Base-by-base conservation (phyloP, 2,329 filamentous ascomycete species). In the Cyclaneusma minus region DNA sequence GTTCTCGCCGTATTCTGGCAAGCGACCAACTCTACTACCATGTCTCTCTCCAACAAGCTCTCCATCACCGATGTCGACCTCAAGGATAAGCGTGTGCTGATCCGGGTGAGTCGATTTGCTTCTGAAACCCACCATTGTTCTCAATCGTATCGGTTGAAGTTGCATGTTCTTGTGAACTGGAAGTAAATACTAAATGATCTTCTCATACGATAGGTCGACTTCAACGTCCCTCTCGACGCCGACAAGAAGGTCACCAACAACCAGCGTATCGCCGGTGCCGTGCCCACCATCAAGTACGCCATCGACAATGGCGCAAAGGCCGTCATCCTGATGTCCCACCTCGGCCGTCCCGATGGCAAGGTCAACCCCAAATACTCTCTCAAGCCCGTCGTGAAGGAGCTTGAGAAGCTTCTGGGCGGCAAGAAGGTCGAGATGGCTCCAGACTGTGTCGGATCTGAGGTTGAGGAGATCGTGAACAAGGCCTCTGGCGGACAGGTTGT, bases 31-130 rank as follows among this genome's bases (percentile, higher is more conserved):
- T 35, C 23, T 18, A 27, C 33, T 21, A 28, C 25, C 31, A 98
- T 98, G 89, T 95, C 89, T 74, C 82, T 98, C 53, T 81, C 85
- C 47, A 94, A 75, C 72, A 98, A 98, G 71, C 81, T 98, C 47
- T 81, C 84, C 43, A 94, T 98, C 59, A 81, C 74, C 41, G 87
- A 98, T 52, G 76, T 92, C 49, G 85, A 98, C 60, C 68, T 98
- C 59, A 92, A 93, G 73, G 87, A 68, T 71, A 98, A 98, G 75
- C 75, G 85, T 48, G 89, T 95, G 57, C 69, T 98, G 48, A 94
- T 98, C 55, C 80, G 89, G 50, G 89, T 92, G 68, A 56, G 80
- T 63, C 15, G 6, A 24, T 9, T 17, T n/a, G n/a, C n/a, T n/a
- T n/a, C n/a, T n/a, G n/a, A n/a, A n/a, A n/a, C n/a, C n/a, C n/a